Evolutionary conservation across 192 early-diverging fungal species (phyloP).

Genomic region (Coemansia javaensis): DNA sequence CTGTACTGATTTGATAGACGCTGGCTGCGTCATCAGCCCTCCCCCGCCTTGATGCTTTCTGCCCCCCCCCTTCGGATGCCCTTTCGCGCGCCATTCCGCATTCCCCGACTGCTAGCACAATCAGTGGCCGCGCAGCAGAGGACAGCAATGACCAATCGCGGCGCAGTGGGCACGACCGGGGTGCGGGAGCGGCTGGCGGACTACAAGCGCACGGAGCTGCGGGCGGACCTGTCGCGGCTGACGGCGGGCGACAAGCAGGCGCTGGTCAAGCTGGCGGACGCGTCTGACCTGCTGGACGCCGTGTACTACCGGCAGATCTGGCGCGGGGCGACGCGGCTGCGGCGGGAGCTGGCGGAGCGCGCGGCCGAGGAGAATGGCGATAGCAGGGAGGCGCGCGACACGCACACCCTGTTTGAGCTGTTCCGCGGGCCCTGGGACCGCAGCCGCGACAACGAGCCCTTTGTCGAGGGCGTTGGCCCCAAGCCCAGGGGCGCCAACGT

Average conservation of each 20-base stretch:
- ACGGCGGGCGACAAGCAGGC: slow-evolving; percentile 56
- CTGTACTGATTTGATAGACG: too few relatives aligned
- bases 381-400: slow-evolving; percentile 21
- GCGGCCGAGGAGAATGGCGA: slow-evolving; percentile 7
- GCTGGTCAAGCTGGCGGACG: slow-evolving; percentile 58
- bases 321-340: slow-evolving; percentile 56
- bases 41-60: too few relatives aligned
- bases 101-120: background rate
- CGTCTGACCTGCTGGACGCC: slow-evolving; percentile 55
- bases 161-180: too few relatives aligned
- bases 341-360: slow-evolving; percentile 42
- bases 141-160: too few relatives aligned
- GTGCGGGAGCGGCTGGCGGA: slow-evolving; percentile 42
- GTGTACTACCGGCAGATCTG: slow-evolving; percentile 66
- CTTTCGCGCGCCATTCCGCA: too few relatives aligned
- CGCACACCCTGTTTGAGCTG: slow-evolving; percentile 56
- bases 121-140: too few relatives aligned
- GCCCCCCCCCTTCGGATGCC: too few relatives aligned
- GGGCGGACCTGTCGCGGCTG: slow-evolving; percentile 57
- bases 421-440: slow-evolving; percentile 67
- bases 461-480: slow-evolving; percentile 40
- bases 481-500: slow-evolving; percentile 61
- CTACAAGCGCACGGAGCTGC: slow-evolving; percentile 53
- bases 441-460: slow-evolving; percentile 53
- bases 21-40: slow-evolving; percentile 14